Percentiles rank a stretch among this genome's conserved stretches.
Evolutionary conservation across 164 flowering plant genomes (phyloP).

Genomic region (Vitis riparia): DNA sequence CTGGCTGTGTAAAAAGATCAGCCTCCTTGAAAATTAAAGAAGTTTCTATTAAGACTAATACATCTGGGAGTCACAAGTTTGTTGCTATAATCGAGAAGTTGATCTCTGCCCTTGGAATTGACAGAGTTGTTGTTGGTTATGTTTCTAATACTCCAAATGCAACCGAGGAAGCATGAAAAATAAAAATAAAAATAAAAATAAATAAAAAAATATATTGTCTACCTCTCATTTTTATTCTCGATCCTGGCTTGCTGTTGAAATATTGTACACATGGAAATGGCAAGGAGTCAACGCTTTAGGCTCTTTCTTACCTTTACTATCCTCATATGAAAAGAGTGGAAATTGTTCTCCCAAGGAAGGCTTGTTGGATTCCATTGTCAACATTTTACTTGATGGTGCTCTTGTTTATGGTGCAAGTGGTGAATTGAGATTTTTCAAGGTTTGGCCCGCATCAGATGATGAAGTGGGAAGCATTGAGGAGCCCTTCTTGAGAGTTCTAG

Average conservation of each 20-base stretch:
- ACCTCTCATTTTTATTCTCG: constrained; percentile 6
- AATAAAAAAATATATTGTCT: not conserved
- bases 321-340: constrained; percentile 41
- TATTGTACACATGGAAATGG: constrained; percentile 95
- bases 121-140: constrained; percentile 24
- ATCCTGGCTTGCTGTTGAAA: constrained; percentile 91
- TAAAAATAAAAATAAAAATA: not conserved
- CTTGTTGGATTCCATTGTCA: constrained; percentile 53
- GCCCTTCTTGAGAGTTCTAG: constrained; percentile 55
- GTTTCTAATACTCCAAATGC: constrained; percentile 15
- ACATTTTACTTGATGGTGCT: constrained; percentile 78
- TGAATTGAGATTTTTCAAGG: constrained; percentile 26
- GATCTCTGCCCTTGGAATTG: constrained; percentile 41
- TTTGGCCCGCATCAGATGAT: constrained; percentile 46
- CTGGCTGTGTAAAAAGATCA: constrained; percentile 23
- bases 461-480: constrained; percentile 61
- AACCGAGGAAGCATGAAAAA: constrained; percentile 20
- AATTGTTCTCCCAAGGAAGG: constrained; percentile 18
- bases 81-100: constrained; percentile 64
- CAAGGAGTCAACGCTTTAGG: constrained; percentile 64
- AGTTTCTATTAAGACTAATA: constrained; percentile 18
- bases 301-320: constrained; percentile 20
- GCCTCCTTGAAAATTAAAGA: constrained; percentile 22
- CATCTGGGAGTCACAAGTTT: constrained; percentile 34
- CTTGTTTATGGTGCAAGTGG: constrained; percentile 51